These are phyloP conservation scores for Stephanodiscus minutulus DNA, from an alignment of 108 stramenopile genomes.

Conservation along the genomic window DNA sequence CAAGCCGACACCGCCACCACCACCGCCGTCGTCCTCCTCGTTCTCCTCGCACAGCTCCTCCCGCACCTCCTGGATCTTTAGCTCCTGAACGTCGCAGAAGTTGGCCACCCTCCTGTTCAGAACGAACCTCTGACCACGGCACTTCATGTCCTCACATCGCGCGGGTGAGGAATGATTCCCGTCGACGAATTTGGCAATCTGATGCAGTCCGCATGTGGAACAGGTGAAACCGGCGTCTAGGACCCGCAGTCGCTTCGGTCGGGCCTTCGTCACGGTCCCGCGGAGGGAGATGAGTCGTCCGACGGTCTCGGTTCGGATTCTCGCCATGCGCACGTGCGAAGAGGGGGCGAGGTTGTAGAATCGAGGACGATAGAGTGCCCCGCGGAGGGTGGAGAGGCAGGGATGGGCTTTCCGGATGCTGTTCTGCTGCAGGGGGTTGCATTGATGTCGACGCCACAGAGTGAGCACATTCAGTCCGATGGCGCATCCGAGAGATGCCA, in stretches of 20 bases:
- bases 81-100: constrained; percentile 91
- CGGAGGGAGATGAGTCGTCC: constrained; percentile 75
- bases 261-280: constrained; percentile 92
- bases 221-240: constrained; percentile 87
- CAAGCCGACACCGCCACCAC: constrained; percentile 5
- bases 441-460: constrained; percentile 37
- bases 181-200: constrained; percentile 63
- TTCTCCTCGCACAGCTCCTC: constrained; percentile 64
- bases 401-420: constrained; percentile 17
- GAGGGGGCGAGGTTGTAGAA: constrained; percentile 39
- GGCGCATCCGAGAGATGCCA: constrained; percentile 49
- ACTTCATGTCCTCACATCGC: constrained; percentile 68
- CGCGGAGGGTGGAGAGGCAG: constrained; percentile 25
- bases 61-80: constrained; percentile 91
- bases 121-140: constrained; percentile 65
- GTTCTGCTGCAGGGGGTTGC: constrained; percentile 15
- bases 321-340: constrained; percentile 37
- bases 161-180: constrained; percentile 75
- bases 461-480: constrained; percentile 41
- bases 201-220: constrained; percentile 75
- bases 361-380: constrained; percentile 39
- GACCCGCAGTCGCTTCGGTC: constrained; percentile 86
- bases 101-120: constrained; percentile 76
- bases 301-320: constrained; percentile 41
- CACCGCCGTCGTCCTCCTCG: constrained; percentile 7